phyloP scores from a whole-genome alignment of 192 early-diverging fungal species.

The Rhizophagus clarus region DNA sequence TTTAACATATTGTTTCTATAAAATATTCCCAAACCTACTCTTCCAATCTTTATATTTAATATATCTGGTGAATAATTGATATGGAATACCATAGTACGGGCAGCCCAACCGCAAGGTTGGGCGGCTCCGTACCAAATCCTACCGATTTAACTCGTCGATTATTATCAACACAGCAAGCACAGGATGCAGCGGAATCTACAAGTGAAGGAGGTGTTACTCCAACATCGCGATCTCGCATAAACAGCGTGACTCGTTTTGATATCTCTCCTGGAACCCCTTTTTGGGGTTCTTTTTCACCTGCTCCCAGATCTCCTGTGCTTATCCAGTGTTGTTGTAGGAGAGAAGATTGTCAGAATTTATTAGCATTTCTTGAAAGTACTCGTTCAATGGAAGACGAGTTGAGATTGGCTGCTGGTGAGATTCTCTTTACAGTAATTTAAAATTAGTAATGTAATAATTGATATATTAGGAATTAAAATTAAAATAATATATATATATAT shows the following conservation, averaged over 20 bases:
- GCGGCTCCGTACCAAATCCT: constrained; percentile 7
- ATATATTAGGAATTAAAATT: background rate
- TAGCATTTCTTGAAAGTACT: constrained; percentile 1
- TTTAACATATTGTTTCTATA: background rate
- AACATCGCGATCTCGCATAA: constrained; percentile 12
- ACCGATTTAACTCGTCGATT: constrained; percentile 4
- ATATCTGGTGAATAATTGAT: background rate
- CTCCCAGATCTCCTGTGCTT: constrained; percentile 10
- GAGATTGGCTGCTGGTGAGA: constrained; percentile 47
- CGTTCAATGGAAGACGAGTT: constrained; percentile 41
- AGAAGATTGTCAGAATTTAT: constrained; percentile 25
- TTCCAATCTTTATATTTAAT: constrained; percentile 13
- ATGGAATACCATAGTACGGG: background rate
- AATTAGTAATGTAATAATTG: too few species aligned
- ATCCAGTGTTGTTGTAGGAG: constrained; percentile 37
- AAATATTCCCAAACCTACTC: background rate
- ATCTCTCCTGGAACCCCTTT: background rate
- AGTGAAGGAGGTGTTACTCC: constrained; percentile 9
- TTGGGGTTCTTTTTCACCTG: constrained; percentile 19
- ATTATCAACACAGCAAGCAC: background rate
- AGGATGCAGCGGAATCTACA: background rate
- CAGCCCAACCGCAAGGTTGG: background rate
- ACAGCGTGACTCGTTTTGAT: constrained; percentile 16
- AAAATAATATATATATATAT: background rate
- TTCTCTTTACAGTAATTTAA: background rate